Base-by-base conservation (phyloP, 2,329 filamentous ascomycete genomes). In the Alternaria angustiovoidea region DNA sequence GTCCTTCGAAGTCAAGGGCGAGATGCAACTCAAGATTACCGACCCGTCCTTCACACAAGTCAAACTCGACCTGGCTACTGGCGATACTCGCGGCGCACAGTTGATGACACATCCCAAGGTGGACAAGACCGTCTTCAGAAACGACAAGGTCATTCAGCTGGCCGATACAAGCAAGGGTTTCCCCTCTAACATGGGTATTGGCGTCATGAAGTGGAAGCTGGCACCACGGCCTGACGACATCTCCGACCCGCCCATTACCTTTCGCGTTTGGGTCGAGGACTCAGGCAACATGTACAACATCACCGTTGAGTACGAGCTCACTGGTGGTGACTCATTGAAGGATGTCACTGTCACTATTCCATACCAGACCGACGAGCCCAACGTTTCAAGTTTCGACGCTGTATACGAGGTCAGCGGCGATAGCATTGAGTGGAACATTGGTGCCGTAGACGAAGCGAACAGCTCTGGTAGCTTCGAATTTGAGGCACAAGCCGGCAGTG, bases 51-150 rank as follows among this genome's bases (percentile, higher is more conserved):
- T 99, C 75, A 95, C 94, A 64, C 97, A 97, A 83, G 85, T 98
- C 80, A 96, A 94, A 80, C 89, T 99, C 57, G 89, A 89, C 68
- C 86, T 98, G 39, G 85, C 87, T 38, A 89, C 93, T 32, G 88
- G 90, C 63, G 84, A 93, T 43, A 93, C 89, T 43, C 90, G 93
- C 68, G 92, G 92, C 61, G 94, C 91, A 18, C 93, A 97, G 78
- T 95, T 97, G 83, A 91, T 93, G 71, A 95, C 94, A 39, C 95
- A 99, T 78, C 95, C 95, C 53, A 98, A 98, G 77, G 94, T 99
- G 56, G 94, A 99, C 82, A 94, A 92, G 77, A 87, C 87, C 54
- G 84, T 92, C 12, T 99, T 98, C 85, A 93, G 89, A 76, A 90
- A 85, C 75, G 88, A 89, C 70, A 95, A 92, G 77, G 82, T 86